These are phyloP conservation scores for Trypanosoma boissoni DNA, from an alignment of 208 protist genomes.

Conservation along the genomic window DNA sequence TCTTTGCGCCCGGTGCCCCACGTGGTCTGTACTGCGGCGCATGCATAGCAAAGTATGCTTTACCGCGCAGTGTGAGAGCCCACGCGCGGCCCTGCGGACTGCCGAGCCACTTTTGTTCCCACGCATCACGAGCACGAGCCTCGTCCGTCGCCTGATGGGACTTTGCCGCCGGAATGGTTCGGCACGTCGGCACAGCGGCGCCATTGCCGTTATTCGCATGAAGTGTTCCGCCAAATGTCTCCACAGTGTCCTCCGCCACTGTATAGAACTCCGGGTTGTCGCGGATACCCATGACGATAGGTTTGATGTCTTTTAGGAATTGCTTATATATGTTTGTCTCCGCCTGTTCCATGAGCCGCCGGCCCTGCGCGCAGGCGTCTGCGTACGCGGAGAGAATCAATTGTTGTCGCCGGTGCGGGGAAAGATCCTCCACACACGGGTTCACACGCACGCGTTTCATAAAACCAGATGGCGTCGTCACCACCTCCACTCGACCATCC, in stretches of 20 bases:
- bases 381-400: slow-evolving; percentile 84
- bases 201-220: slow-evolving; percentile 7
- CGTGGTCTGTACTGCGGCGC: slow-evolving; percentile 62
- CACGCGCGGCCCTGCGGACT: slow-evolving; percentile 58
- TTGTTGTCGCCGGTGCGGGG: slow-evolving; percentile 49
- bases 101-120: slow-evolving; percentile 72
- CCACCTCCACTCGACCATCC: slow-evolving; percentile 83
- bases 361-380: slow-evolving; percentile 68
- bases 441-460: slow-evolving; percentile 85
- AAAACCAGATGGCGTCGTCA: slow-evolving; percentile 80
- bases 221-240: slow-evolving; percentile 76
- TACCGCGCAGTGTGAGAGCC: slow-evolving; percentile 70
- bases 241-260: slow-evolving; percentile 59
- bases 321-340: slow-evolving; percentile 89
- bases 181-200: slow-evolving; percentile 22
- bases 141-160: slow-evolving; percentile 68
- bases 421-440: slow-evolving; percentile 74
- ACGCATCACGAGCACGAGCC: slow-evolving; percentile 53
- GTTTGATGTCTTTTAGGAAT: slow-evolving; percentile 87
- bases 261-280: slow-evolving; percentile 94
- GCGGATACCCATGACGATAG: slow-evolving; percentile 87
- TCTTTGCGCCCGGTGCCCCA: slow-evolving; percentile 84
- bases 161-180: slow-evolving; percentile 85
- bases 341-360: slow-evolving; percentile 80
- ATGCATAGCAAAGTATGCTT: slow-evolving; percentile 80